Percentiles rank a stretch among this genome's conserved stretches.
phyloP scores from a whole-genome alignment of 495 filamentous ascomycete species.

The Lophiotrema nucula region DNA sequence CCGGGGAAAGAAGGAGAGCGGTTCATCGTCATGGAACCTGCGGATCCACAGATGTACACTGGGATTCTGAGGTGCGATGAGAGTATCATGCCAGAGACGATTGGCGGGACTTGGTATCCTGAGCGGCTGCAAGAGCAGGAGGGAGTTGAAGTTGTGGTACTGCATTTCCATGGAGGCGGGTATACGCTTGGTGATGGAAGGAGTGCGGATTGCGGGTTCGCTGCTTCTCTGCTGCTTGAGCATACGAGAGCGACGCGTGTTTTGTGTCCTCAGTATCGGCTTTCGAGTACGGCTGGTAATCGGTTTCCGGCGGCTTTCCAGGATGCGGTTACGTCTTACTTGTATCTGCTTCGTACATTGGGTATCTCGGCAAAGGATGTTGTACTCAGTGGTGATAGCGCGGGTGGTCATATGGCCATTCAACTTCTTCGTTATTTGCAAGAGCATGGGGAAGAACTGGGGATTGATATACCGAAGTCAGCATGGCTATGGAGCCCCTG shows the following conservation, averaged over 20 bases:
- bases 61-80: slow-evolving; percentile 33
- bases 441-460: slow-evolving; percentile 27
- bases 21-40: slow-evolving; percentile 38
- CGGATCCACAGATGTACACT: slow-evolving; percentile 21
- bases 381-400: slow-evolving; percentile 37
- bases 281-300: slow-evolving; percentile 23
- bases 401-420: slow-evolving; percentile 35
- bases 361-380: slow-evolving; percentile 28
- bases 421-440: slow-evolving; percentile 33
- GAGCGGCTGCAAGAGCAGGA: not conserved
- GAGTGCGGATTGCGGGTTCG: slow-evolving; percentile 41
- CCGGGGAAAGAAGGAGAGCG: slow-evolving; percentile 38
- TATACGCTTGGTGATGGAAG: slow-evolving; percentile 47
- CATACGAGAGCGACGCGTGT: slow-evolving; percentile 24
- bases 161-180: slow-evolving; percentile 50
- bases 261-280: slow-evolving; percentile 37
- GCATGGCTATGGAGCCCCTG: slow-evolving; percentile 46
- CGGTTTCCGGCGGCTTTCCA: slow-evolving; percentile 39
- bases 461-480: slow-evolving; percentile 9
- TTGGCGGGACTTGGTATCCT: slow-evolving; percentile 45
- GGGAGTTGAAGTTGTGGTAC: not conserved
- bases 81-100: slow-evolving; percentile 35
- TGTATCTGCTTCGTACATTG: slow-evolving; percentile 31
- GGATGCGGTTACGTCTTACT: slow-evolving; percentile 33
- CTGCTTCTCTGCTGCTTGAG: slow-evolving; percentile 34